phyloP scores from a whole-genome alignment of 2,329 filamentous ascomycete genomes.

The Mollisiaceae sp. region DNA sequence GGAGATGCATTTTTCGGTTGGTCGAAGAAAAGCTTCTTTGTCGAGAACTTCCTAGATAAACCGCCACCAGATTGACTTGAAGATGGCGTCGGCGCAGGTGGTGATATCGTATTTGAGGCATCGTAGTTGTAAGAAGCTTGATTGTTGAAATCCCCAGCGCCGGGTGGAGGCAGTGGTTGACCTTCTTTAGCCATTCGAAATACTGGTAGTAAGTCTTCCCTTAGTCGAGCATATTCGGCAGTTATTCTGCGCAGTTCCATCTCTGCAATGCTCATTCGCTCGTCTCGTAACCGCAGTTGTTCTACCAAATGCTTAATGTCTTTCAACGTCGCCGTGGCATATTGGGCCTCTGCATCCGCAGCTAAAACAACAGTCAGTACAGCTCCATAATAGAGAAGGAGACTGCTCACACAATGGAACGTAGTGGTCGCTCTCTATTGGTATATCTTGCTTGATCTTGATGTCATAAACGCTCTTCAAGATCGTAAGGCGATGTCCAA shows the following conservation, averaged over 20 bases:
- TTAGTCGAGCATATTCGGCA: conserved; percentile 85
- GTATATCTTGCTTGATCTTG: conserved; percentile 91
- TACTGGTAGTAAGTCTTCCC: conserved; percentile 90
- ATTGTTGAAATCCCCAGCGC: conserved; percentile 34
- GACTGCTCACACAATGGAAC: conserved; percentile 79
- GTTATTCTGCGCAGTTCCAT: conserved; percentile 81
- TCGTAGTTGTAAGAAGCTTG: conserved; percentile 57
- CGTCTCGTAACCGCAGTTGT: conserved; percentile 86
- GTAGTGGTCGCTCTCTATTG: conserved; percentile 91
- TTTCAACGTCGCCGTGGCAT: conserved; percentile 86
- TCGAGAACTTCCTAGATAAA: conserved; percentile 75
- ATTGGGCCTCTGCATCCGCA: conserved; percentile 85
- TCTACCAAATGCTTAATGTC: conserved; percentile 92
- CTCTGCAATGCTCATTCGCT: conserved; percentile 84
- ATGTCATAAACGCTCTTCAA: conserved; percentile 96
- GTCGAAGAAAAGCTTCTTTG: conserved; percentile 76
- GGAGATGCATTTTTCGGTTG: conserved; percentile 79
- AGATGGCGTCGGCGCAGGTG: conserved; percentile 61
- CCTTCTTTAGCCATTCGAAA: conserved; percentile 91
- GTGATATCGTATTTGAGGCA: conserved; percentile 53
- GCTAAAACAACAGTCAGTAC: conserved; percentile 57
- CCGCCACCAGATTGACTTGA: conserved; percentile 57
- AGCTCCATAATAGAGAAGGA: neutral
- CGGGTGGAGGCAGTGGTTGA: conserved; percentile 74
- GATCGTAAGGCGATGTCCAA: conserved; percentile 92